phyloP scores from a whole-genome alignment of 805 yeast genomes.

The Wickerhamiella parazyma region DNA sequence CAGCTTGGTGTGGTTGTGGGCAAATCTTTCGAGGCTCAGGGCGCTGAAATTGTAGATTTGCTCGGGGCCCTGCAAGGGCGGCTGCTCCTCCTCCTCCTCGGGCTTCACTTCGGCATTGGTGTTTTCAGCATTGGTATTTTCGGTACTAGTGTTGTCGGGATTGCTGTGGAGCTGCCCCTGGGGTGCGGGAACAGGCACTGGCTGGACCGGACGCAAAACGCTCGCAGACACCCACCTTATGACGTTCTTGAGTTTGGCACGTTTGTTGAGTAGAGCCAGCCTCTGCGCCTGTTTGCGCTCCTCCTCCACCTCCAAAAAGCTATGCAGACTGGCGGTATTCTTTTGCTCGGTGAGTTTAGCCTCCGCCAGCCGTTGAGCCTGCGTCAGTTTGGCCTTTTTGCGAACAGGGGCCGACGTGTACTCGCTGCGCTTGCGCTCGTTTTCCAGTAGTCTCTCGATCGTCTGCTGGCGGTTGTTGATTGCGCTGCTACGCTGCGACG shows the following conservation, averaged over 20 bases:
- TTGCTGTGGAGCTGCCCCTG: no score
- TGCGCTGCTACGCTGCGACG: slow-evolving; percentile 66
- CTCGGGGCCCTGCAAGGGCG: neutral
- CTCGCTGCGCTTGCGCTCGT: slow-evolving; percentile 42
- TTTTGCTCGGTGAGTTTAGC: slow-evolving; percentile 76
- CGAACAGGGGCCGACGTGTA: slow-evolving; percentile 26
- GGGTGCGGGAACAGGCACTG: neutral
- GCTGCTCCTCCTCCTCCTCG: slow-evolving; percentile 10
- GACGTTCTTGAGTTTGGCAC: slow-evolving; percentile 46
- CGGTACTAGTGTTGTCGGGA: no score
- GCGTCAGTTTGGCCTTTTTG: slow-evolving; percentile 34
- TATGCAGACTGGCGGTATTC: slow-evolving; percentile 58
- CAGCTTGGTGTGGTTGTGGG: slow-evolving; percentile 12
- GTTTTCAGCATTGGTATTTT: slow-evolving; percentile 13
- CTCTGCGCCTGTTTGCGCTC: slow-evolving; percentile 66
- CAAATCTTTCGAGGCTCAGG: slow-evolving; percentile 41
- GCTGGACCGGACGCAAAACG: neutral
- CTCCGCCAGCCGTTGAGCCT: slow-evolving; percentile 61
- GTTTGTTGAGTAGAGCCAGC: slow-evolving; percentile 52
- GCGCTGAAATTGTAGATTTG: slow-evolving; percentile 29
- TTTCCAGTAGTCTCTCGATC: slow-evolving; percentile 53
- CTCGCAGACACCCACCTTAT: slow-evolving; percentile 29
- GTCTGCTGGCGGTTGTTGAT: slow-evolving; percentile 65
- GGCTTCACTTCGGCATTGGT: neutral
- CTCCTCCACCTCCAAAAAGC: slow-evolving; percentile 73